Percentiles rank a stretch among this genome's conserved stretches.
Evolutionary conservation across 2,329 filamentous ascomycete genomes (phyloP).

Genomic region (Rutstroemia sydowiana): DNA sequence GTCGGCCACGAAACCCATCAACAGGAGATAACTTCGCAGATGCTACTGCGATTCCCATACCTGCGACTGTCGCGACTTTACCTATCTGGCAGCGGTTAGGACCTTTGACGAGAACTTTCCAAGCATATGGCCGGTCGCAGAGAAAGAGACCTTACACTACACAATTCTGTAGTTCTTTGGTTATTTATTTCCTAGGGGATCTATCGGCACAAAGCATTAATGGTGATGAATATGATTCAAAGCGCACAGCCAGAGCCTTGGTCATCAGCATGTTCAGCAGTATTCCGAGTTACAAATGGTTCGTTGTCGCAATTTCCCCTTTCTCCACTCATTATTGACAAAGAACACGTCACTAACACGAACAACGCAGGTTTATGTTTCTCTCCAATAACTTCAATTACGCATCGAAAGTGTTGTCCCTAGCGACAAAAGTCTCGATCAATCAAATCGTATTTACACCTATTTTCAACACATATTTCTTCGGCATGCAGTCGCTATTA

Average conservation of each 20-base stretch:
- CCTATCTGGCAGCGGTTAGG: conserved; percentile 50
- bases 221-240: conserved; percentile 57
- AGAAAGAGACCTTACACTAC: conserved; percentile 67
- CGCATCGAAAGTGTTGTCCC: conserved; percentile 59
- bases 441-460: conserved; percentile 80
- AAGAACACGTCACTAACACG: background rate
- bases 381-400: conserved; percentile 81
- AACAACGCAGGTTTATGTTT: conserved; percentile 60
- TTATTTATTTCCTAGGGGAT: conserved; percentile 75
- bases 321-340: background rate
- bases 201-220: conserved; percentile 66
- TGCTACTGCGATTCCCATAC: conserved; percentile 35
- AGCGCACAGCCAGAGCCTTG: conserved; percentile 63
- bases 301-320: conserved; percentile 24
- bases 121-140: conserved; percentile 65
- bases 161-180: conserved; percentile 66
- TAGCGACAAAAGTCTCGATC: conserved; percentile 69
- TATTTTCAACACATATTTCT: conserved; percentile 76
- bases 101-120: conserved; percentile 44
- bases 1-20: conserved; percentile 9
- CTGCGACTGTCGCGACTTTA: conserved; percentile 34
- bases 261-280: conserved; percentile 65
- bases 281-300: conserved; percentile 81
- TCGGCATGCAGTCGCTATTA: conserved; percentile 69
- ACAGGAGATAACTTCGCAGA: conserved; percentile 17